Percentiles rank a stretch among this genome's conserved stretches.
These are phyloP conservation scores for Chrysoporthe puriensis DNA, from an alignment of 2,329 filamentous ascomycete species.

Conservation along the genomic window DNA sequence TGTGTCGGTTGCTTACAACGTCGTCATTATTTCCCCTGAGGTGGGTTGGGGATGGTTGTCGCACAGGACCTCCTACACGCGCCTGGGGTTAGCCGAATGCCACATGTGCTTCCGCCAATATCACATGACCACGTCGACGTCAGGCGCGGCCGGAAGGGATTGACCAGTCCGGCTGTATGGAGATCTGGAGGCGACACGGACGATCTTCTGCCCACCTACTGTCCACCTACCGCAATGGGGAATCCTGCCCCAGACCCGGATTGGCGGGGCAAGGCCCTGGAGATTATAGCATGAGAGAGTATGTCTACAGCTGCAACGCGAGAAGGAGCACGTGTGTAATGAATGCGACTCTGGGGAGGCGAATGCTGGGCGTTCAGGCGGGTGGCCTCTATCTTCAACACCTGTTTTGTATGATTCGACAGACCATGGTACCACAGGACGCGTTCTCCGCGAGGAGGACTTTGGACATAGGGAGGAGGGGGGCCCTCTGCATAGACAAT, in stretches of 20 bases:
- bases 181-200: conserved; percentile 4
- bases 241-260: not conserved
- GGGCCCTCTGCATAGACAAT: conserved; percentile 1
- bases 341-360: conserved; percentile 6
- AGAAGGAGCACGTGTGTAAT: not conserved
- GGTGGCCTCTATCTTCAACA: not conserved
- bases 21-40: conserved; percentile 19
- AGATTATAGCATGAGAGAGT: not conserved
- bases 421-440: not conserved
- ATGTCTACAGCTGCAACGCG: not conserved
- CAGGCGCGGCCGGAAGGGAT: not conserved
- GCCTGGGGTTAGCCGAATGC: not conserved
- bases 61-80: not conserved
- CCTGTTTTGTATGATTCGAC: not conserved
- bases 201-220: not conserved
- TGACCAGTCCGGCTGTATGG: not conserved
- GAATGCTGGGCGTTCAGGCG: not conserved
- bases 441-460: not conserved
- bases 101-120: not conserved
- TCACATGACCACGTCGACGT: conserved; percentile 7
- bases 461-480: not conserved
- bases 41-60: not conserved
- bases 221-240: not conserved
- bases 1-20: not conserved
- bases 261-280: not conserved